Conservation (phyloP, 2,329 filamentous ascomycete species). For the Aspergillus sclerotialis region DNA sequence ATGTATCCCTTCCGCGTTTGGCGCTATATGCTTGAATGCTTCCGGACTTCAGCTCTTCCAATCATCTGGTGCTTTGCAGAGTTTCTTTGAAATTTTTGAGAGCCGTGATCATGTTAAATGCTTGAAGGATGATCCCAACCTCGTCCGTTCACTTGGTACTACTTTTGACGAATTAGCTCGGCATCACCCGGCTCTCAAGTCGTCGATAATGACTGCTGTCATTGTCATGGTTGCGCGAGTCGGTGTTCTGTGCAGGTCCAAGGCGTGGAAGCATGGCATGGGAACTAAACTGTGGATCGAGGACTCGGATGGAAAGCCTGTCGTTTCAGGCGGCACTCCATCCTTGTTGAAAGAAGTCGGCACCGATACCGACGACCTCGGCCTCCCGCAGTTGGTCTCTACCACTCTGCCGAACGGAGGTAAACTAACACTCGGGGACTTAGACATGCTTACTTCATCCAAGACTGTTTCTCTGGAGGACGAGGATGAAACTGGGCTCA, state of each 20-base stretch:
- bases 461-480: constrained; percentile 32
- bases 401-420: constrained; percentile 30
- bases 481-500: constrained; percentile 43
- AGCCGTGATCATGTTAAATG: constrained; percentile 81
- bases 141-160: constrained; percentile 67
- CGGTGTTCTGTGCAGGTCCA: constrained; percentile 62
- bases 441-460: constrained; percentile 20
- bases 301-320: constrained; percentile 50
- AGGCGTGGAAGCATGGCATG: constrained; percentile 62
- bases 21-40: constrained; percentile 88
- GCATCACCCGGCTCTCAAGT: constrained; percentile 80
- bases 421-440: constrained; percentile 25
- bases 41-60: constrained; percentile 82
- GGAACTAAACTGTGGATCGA: constrained; percentile 71
- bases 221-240: constrained; percentile 84
- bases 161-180: constrained; percentile 91
- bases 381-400: constrained; percentile 21
- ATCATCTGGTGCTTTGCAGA: constrained; percentile 71
- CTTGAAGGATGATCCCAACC: constrained; percentile 66
- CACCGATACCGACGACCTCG: constrained; percentile 15
- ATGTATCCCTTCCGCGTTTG: constrained; percentile 79
- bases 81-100: constrained; percentile 94
- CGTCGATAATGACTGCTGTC: constrained; percentile 74
- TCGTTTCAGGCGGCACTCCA: constrained; percentile 51
- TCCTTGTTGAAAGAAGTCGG: constrained; percentile 31